Percentiles rank a stretch among this genome's conserved stretches.
Evolutionary conservation across 176 grass and related monocot genomes (phyloP).

Genomic region (Musa itinerans): DNA sequence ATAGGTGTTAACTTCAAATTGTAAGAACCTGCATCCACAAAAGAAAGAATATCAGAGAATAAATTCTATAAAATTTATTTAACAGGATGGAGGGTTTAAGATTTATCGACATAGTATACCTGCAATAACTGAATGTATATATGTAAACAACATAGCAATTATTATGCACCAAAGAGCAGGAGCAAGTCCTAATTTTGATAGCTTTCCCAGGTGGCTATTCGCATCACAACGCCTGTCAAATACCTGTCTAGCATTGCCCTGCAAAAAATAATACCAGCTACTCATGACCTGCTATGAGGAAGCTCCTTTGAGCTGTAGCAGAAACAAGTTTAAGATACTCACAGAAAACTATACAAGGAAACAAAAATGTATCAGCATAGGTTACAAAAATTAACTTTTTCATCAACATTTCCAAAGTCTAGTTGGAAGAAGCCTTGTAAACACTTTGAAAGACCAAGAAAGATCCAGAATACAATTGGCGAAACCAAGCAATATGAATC

Average conservation of each 20-base stretch:
- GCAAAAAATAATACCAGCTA: slow-evolving; percentile 21
- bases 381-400: too few relatives aligned
- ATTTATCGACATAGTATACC: slow-evolving; percentile 28
- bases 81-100: too few relatives aligned
- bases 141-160: slow-evolving; percentile 58
- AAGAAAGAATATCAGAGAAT: slow-evolving; percentile 18
- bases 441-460: too few relatives aligned
- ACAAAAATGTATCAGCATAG: too few relatives aligned
- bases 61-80: slow-evolving; percentile 9
- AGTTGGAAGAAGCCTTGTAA: too few relatives aligned
- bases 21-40: slow-evolving; percentile 49
- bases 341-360: too few relatives aligned
- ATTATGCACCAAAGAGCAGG: slow-evolving; percentile 77
- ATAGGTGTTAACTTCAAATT: slow-evolving; percentile 36
- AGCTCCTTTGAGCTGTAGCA: too few relatives aligned
- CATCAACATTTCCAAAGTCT: too few relatives aligned
- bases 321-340: too few relatives aligned
- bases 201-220: slow-evolving; percentile 41
- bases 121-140: slow-evolving; percentile 76
- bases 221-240: slow-evolving; percentile 69
- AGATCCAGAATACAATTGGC: too few relatives aligned
- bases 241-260: slow-evolving; percentile 95
- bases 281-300: too few relatives aligned
- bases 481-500: too few relatives aligned
- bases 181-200: slow-evolving; percentile 85